Evolutionary conservation across 2,329 filamentous ascomycete species (phyloP).

Genomic region (Fonsecaea pedrosoi): DNA sequence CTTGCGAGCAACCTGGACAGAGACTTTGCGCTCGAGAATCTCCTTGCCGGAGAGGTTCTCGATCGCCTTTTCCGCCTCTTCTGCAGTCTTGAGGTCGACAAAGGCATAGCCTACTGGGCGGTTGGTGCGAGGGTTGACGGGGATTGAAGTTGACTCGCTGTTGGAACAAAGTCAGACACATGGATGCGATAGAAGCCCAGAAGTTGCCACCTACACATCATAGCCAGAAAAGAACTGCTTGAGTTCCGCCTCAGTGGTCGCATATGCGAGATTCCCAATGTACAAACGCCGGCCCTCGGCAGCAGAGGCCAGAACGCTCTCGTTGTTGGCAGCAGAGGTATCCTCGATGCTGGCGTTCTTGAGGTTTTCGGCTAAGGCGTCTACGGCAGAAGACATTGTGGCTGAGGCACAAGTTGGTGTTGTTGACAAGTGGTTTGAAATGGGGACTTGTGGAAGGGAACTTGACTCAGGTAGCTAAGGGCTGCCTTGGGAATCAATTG

Average conservation of each 20-base stretch:
- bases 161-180: constrained; percentile 26
- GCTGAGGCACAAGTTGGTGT: constrained; percentile 53
- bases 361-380: constrained; percentile 72
- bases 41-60: constrained; percentile 94
- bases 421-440: constrained; percentile 41
- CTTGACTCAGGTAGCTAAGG: constrained; percentile 69
- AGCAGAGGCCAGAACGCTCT: constrained; percentile 94
- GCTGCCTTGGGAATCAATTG: constrained; percentile 53
- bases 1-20: constrained; percentile 97
- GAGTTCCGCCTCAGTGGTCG: constrained; percentile 99
- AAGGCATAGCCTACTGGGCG: constrained; percentile 99
- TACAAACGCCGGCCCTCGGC: constrained; percentile 98
- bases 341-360: constrained; percentile 70
- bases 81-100: constrained; percentile 93
- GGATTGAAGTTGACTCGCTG: constrained; percentile 98
- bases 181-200: constrained; percentile 35
- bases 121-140: constrained; percentile 98
- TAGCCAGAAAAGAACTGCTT: constrained; percentile 99
- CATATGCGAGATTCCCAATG: constrained; percentile 99
- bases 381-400: constrained; percentile 81
- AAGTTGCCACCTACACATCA: constrained; percentile 80
- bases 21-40: constrained; percentile 98
- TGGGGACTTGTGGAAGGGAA: constrained; percentile 50
- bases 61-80: constrained; percentile 94
- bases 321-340: constrained; percentile 72